These are phyloP conservation scores for Eucalyptus grandis DNA, from an alignment of 345 rosid species.

Conservation along the genomic window DNA sequence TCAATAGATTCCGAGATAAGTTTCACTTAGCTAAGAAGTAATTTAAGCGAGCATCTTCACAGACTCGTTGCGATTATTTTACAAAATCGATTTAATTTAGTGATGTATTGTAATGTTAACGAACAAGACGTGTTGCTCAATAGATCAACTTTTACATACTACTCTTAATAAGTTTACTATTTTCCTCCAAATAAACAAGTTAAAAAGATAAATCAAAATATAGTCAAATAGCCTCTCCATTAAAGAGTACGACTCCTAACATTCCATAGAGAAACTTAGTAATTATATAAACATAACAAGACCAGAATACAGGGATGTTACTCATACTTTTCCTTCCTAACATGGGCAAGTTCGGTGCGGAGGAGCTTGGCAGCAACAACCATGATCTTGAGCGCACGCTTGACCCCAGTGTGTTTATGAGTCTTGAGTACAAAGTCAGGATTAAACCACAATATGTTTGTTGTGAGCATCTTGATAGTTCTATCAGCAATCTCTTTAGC, in stretches of 20 bases:
- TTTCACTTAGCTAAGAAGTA: neutral
- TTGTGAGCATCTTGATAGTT: constrained; percentile 82
- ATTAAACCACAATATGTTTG: constrained; percentile 87
- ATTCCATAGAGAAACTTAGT: too few species aligned
- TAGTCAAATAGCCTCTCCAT: neutral
- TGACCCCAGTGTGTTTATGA: constrained; percentile 68
- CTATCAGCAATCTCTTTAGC: constrained; percentile 87
- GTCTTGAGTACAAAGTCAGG: constrained; percentile 96
- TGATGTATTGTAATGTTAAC: too few species aligned
- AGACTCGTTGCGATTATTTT: neutral
- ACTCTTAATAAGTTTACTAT: too few species aligned
- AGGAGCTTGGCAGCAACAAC: constrained; percentile 83
- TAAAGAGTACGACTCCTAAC: too few species aligned
- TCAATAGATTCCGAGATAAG: neutral
- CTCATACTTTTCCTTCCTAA: constrained; percentile 27
- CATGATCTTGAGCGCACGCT: constrained; percentile 81
- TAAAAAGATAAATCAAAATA: neutral
- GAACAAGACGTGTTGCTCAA: too few species aligned
- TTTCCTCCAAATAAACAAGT: neutral
- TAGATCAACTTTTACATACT: too few species aligned
- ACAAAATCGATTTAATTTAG: too few species aligned
- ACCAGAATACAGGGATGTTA: neutral
- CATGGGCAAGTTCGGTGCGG: constrained; percentile 69
- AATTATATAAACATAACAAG: too few species aligned
- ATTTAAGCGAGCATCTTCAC: neutral